A percentile compares a stretch with the other conserved stretches of the same genome.
phyloP scores from a whole-genome alignment of 1,284 basidiomycete species.

The Melampsora americana region DNA sequence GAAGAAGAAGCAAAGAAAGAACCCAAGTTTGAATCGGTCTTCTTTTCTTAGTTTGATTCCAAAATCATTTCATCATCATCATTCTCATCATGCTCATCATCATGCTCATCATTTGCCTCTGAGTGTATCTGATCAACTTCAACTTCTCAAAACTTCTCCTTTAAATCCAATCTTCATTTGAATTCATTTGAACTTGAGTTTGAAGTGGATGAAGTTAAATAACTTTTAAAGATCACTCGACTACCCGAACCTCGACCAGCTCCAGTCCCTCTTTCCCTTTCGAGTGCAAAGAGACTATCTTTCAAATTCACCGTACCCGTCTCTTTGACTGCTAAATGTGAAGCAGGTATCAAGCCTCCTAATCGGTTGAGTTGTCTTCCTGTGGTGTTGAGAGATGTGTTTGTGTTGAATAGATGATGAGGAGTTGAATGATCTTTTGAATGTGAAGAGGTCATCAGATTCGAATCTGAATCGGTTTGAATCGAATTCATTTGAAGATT shows the following conservation, averaged over 20 bases:
- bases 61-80: too few relatives aligned
- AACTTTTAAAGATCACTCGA: constrained; percentile 14
- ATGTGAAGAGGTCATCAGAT: background rate
- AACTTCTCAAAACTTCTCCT: too few relatives aligned
- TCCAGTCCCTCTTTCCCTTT: constrained; percentile 25
- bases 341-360: constrained; percentile 1
- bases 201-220: constrained; percentile 6
- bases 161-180: too few relatives aligned
- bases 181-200: too few relatives aligned
- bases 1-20: too few relatives aligned
- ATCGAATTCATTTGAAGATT: background rate
- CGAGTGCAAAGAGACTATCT: constrained; percentile 23
- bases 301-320: background rate
- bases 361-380: background rate
- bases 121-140: too few relatives aligned
- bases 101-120: too few relatives aligned
- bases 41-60: too few relatives aligned
- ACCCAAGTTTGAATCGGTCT: too few relatives aligned
- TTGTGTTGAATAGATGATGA: background rate
- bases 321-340: background rate
- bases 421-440: background rate
- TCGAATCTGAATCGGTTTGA: background rate
- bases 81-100: too few relatives aligned
- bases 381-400: background rate
- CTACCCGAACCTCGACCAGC: constrained; percentile 15